Base-by-base conservation (phyloP, 2,329 filamentous ascomycete species). In the Stachybotrys elegans region DNA sequence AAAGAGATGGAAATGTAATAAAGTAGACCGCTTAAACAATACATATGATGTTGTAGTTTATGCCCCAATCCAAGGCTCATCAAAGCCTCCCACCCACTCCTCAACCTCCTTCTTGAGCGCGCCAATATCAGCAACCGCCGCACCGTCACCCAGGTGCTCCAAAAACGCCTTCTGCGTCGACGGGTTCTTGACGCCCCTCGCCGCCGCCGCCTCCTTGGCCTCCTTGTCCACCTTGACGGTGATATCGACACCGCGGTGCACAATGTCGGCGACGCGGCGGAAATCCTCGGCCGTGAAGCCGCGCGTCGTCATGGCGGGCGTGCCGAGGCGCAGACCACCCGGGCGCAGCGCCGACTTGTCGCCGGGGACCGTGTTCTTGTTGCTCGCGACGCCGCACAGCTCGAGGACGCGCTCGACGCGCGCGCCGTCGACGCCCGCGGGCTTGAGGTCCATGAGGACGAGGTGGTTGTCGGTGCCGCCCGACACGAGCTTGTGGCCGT, bases 351-450 rank as follows among this genome's bases (percentile, higher is more conserved):
- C 92, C 0, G 88, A 95, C 63, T 84, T 87, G 69, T 96, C 92
- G 22, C 91, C 91, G 2, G 92, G 92, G 0, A 95, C 90, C 2
- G 91, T 95, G 75, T 97, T 96, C 79, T 97, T 97, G 78, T 97
- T 97, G 62, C 86, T 85, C 6, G 92, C 91, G 35, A 96, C 90
- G 55, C 91, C 91, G 53, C 91, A 88, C 34, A 93, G 83, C 65
- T 95, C 89, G 21, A 95, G 78, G 14, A 95, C 83, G 25, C 88
- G 83, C 72, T 95, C 89, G 8, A 95, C 88, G 27, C 89, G 84
- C 9, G 85, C 87, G 53, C 89, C 89, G 61, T 97, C 92, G 42
- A 97, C 81, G 41, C 76, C 76, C 64, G 91, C 86, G 34, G 86
- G 81, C 72, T 94, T 93, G 40, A 97, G 78, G 65, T 96, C 92